Conservation (phyloP, 208 protist species). For the Angomonas deanei region DNA sequence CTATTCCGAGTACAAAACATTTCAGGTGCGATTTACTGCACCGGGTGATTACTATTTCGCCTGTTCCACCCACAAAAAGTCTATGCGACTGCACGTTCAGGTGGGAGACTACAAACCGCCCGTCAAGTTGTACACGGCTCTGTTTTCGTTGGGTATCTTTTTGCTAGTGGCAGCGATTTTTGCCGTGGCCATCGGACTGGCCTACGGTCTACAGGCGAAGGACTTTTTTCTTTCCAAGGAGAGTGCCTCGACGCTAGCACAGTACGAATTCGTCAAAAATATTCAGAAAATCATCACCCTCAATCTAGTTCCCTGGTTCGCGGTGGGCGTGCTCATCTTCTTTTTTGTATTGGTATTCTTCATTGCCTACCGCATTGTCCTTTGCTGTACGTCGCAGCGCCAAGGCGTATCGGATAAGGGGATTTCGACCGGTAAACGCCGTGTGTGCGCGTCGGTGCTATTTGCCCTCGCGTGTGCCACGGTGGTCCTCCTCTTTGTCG, state of each 20-base stretch:
- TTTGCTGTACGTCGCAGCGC: background rate
- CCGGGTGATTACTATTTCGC: conserved; percentile 7
- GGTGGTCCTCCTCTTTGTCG: conserved; percentile 22
- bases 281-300: conserved; percentile 39
- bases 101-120: conserved; percentile 68
- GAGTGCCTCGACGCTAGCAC: conserved; percentile 27
- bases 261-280: conserved; percentile 39
- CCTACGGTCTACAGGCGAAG: background rate
- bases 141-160: conserved; percentile 51
- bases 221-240: conserved; percentile 26
- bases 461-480: conserved; percentile 9
- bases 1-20: conserved; percentile 12
- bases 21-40: conserved; percentile 34
- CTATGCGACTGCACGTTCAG: conserved; percentile 46
- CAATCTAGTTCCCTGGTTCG: conserved; percentile 33
- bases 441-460: conserved; percentile 7
- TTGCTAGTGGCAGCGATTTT: background rate
- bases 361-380: background rate
- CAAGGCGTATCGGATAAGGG: conserved; percentile 13
- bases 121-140: conserved; percentile 48
- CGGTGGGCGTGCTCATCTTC: background rate
- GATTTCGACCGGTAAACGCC: conserved; percentile 2
- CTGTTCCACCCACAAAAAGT: background rate
- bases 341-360: background rate
- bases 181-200: background rate